A percentile compares a stretch with the other conserved stretches of the same genome.
phyloP scores from a whole-genome alignment of 257 asterid species.

The Orobanche coerulescens region DNA sequence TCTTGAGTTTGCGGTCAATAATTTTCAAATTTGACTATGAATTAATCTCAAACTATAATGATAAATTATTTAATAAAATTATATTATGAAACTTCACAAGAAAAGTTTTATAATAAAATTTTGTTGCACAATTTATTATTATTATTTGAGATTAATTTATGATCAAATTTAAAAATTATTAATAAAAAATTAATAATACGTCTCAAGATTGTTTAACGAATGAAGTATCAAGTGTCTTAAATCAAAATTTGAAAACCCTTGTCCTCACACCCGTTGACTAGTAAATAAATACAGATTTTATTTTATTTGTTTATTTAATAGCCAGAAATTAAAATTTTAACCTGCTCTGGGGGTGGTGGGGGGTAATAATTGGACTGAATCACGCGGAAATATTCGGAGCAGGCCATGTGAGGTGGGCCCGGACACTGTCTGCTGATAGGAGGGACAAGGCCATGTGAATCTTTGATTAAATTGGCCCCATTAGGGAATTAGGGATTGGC shows the following conservation, averaged over 20 bases:
- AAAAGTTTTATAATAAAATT: too few relatives aligned
- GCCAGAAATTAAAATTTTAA: neutral
- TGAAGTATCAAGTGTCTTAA: too few relatives aligned
- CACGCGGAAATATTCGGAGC: constrained; percentile 1
- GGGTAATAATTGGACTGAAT: neutral
- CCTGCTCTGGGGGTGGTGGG: too few relatives aligned
- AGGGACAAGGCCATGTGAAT: constrained; percentile 15
- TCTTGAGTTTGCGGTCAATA: too few relatives aligned
- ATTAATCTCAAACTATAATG: too few relatives aligned
- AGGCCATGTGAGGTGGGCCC: constrained; percentile 33
- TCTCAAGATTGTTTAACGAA: too few relatives aligned
- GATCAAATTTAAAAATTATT: neutral
- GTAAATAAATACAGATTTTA: neutral
- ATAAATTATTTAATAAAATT: too few relatives aligned
- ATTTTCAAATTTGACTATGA: too few relatives aligned
- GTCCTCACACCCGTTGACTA: neutral
- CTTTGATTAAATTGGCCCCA: constrained; percentile 17
- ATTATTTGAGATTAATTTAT: neutral
- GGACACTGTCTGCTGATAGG: constrained; percentile 26
- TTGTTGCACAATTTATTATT: too few relatives aligned
- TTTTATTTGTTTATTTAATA: neutral
- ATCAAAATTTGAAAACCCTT: neutral
- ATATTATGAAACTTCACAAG: too few relatives aligned
- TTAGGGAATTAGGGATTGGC: neutral
- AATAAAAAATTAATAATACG: neutral